Evolutionary conservation across 768 basidiomycete species (phyloP).

Genomic region (Tubosaeta sp.): DNA sequence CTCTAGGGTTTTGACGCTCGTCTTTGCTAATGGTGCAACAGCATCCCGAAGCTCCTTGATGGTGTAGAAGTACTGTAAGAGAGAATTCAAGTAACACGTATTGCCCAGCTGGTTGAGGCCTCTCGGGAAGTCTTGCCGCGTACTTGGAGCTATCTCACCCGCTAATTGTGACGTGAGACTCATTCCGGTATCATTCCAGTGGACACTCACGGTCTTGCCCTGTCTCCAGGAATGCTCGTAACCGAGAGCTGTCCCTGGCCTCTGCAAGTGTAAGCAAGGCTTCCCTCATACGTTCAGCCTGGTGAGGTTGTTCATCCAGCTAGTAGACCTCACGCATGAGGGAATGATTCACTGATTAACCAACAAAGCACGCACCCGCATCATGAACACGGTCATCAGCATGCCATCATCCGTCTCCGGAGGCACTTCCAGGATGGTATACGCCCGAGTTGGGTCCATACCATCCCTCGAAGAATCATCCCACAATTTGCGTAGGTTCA

Average conservation of each 20-base stretch:
- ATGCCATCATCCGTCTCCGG: slow-evolving; percentile 73
- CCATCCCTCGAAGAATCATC: slow-evolving; percentile 47
- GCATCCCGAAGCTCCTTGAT: slow-evolving; percentile 84
- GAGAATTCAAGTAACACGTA: slow-evolving; percentile 82
- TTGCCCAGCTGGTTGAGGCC: slow-evolving; percentile 88
- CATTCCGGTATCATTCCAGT: neutral
- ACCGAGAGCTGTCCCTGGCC: slow-evolving; percentile 63
- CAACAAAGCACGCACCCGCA: slow-evolving; percentile 51
- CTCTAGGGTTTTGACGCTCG: slow-evolving; percentile 51
- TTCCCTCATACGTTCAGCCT: slow-evolving; percentile 65
- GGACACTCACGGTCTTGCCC: slow-evolving; percentile 72
- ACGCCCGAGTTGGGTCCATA: slow-evolving; percentile 72
- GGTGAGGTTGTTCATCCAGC: slow-evolving; percentile 69
- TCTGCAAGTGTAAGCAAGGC: slow-evolving; percentile 75
- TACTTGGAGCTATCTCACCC: slow-evolving; percentile 54
- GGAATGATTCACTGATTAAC: neutral
- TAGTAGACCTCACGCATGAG: slow-evolving; percentile 27
- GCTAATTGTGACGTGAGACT: slow-evolving; percentile 37
- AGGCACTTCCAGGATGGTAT: slow-evolving; percentile 64
- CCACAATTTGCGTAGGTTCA: slow-evolving; percentile 46
- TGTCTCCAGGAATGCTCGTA: slow-evolving; percentile 60
- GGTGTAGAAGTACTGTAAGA: slow-evolving; percentile 89
- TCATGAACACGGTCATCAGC: slow-evolving; percentile 64
- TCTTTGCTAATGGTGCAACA: slow-evolving; percentile 55
- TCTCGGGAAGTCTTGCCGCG: slow-evolving; percentile 67